Evolutionary conservation across 305 asterid species (phyloP).

Genomic region (Solanum hybrid): DNA sequence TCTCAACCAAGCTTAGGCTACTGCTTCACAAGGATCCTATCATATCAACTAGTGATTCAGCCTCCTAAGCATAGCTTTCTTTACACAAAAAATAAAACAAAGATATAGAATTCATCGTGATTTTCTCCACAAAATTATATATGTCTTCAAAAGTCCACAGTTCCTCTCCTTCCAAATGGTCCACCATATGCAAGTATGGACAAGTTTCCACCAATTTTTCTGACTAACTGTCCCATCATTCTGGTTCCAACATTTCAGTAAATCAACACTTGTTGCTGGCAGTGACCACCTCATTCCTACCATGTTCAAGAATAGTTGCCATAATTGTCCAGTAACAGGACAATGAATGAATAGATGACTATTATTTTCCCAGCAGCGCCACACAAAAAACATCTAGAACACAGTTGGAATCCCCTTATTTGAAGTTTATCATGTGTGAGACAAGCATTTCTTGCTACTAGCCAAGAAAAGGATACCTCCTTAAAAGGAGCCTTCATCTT

Average conservation of each 20-base stretch:
- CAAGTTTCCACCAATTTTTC: neutral
- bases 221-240: neutral
- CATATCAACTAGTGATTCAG: neutral
- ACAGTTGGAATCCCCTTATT: neutral
- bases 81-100: neutral
- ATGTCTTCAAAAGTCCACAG: too few species aligned
- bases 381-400: neutral
- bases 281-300: neutral
- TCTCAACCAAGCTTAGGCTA: neutral
- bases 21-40: neutral
- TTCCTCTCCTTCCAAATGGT: neutral
- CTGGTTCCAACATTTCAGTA: neutral
- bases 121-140: neutral
- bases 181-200: neutral
- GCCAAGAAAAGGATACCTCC: neutral
- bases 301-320: neutral
- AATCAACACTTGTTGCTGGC: neutral
- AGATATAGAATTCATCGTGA: neutral
- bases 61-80: neutral
- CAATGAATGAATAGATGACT: neutral
- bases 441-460: neutral
- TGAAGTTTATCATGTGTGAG: neutral
- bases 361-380: neutral
- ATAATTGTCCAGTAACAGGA: neutral
- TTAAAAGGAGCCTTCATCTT: neutral